Evolutionary conservation across 352 stramenopile genomes (phyloP).

Genomic region (Pythium apleroticum): DNA sequence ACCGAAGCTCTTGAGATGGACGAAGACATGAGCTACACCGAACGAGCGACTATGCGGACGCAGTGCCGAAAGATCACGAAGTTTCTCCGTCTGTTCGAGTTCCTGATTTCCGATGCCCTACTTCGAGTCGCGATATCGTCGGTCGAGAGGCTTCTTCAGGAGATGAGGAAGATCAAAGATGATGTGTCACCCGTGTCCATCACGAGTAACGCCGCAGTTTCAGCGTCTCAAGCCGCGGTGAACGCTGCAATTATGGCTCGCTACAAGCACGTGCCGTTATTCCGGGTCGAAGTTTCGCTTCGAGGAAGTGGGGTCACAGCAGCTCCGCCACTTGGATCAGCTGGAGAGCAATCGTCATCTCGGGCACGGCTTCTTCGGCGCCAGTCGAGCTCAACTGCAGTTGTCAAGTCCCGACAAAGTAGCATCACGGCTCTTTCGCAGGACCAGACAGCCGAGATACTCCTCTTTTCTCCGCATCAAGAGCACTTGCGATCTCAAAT

Average conservation of each 20-base stretch:
- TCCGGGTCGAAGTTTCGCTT: conserved; percentile 75
- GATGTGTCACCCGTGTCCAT: neutral
- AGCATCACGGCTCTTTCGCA: neutral
- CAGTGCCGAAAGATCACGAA: conserved; percentile 91
- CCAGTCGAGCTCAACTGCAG: conserved; percentile 15
- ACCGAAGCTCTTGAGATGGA: conserved; percentile 28
- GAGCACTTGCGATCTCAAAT: conserved; percentile 65
- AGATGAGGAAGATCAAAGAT: conserved; percentile 48
- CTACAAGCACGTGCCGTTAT: conserved; percentile 41
- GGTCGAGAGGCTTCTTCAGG: conserved; percentile 35
- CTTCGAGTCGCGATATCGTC: conserved; percentile 71
- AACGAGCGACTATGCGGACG: conserved; percentile 87
- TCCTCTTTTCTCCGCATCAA: conserved; percentile 51
- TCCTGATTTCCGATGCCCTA: conserved; percentile 81
- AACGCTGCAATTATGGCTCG: conserved; percentile 27
- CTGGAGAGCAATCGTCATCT: conserved; percentile 1
- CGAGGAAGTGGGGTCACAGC: conserved; percentile 18
- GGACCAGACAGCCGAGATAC: conserved; percentile 27
- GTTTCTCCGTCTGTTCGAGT: conserved; percentile 92
- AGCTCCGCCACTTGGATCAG: conserved; percentile 5
- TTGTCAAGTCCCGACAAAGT: neutral
- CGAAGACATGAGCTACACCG: conserved; percentile 93
- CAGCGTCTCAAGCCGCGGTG: conserved; percentile 27
- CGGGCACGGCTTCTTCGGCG: conserved; percentile 16
- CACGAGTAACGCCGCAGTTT: neutral